A percentile compares a stretch with the other conserved stretches of the same genome.
Evolutionary conservation across 352 stramenopile genomes (phyloP).

Genomic region (Phytophthora fragariae): DNA sequence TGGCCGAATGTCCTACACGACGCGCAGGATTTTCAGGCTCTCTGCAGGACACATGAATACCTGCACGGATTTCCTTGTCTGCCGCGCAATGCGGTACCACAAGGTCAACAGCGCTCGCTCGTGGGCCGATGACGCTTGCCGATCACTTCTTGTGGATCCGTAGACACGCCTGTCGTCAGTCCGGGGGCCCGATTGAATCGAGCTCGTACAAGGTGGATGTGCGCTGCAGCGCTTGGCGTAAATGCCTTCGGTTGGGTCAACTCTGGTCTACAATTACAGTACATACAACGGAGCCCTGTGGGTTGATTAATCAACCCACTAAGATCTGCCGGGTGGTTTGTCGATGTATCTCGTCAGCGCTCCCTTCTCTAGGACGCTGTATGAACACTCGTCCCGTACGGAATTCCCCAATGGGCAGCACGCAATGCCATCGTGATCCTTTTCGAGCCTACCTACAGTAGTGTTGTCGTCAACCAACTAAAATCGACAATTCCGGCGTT

Average conservation of each 20-base stretch:
- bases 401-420: not conserved
- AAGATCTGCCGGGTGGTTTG: not conserved
- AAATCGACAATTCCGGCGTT: conserved; percentile 6
- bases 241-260: not conserved
- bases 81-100: not conserved
- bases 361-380: too few species aligned
- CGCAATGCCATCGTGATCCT: not conserved
- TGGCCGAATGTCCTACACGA: not conserved
- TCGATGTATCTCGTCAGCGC: not conserved
- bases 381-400: too few species aligned
- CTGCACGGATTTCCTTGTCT: not conserved
- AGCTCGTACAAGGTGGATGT: not conserved
- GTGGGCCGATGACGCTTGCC: not conserved
- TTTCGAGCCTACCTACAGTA: not conserved
- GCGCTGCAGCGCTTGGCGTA: not conserved
- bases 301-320: not conserved
- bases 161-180: conserved; percentile 27
- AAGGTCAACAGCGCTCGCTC: not conserved
- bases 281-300: too few species aligned
- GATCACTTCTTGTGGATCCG: conserved; percentile 29
- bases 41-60: not conserved
- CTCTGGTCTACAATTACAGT: not conserved
- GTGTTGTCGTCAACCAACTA: not conserved
- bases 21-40: conserved; percentile 4
- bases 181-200: conserved; percentile 1